Evolutionary conservation across 495 filamentous ascomycete species (phyloP).

Genomic region (Tuber magnatum): DNA sequence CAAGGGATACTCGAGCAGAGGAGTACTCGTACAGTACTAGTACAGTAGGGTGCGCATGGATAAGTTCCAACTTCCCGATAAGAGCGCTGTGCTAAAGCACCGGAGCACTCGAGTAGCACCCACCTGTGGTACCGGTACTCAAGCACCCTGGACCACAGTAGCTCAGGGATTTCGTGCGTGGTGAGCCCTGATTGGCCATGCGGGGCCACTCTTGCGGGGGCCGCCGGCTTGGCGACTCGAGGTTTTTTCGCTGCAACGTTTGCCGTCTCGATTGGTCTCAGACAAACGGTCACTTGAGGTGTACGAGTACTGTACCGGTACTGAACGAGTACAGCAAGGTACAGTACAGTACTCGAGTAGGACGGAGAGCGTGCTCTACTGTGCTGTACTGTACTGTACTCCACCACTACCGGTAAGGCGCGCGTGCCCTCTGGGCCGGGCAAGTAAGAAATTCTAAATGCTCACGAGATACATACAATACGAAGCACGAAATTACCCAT

Average conservation of each 20-base stretch:
- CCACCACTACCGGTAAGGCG: no score
- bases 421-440: neutral
- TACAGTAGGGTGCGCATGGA: no score
- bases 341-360: no score
- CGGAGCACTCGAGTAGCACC: no score
- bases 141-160: neutral
- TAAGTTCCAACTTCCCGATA: conserved; percentile 8
- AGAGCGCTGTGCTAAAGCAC: conserved; percentile 7
- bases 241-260: conserved; percentile 16
- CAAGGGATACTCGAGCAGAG: no score
- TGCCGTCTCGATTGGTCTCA: conserved; percentile 13
- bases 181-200: conserved; percentile 22
- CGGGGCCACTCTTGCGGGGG: conserved; percentile 11
- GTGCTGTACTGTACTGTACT: no score
- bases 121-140: no score
- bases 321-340: no score
- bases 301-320: neutral
- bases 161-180: conserved; percentile 32
- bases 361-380: no score
- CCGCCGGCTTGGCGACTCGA: conserved; percentile 21
- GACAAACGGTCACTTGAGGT: neutral
- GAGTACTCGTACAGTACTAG: no score
- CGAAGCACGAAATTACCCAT: neutral
- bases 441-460: neutral
- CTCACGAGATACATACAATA: neutral